Base-by-base conservation (phyloP, 768 basidiomycete genomes). In the Pleurotus eryngii region DNA sequence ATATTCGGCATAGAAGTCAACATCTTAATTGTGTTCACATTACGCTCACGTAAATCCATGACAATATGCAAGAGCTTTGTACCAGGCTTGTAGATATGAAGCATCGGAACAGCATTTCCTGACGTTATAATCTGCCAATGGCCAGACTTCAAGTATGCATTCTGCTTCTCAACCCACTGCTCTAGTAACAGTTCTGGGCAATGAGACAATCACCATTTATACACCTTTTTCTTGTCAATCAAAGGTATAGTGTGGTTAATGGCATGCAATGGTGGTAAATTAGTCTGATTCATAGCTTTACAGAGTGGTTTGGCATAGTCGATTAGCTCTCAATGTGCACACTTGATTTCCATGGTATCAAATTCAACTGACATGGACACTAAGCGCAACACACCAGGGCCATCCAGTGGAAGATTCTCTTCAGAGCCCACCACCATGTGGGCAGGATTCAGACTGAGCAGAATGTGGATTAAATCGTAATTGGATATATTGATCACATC, bases 191-290 rank as follows among this genome's bases (percentile, higher is more conserved):
- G 66, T 45, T 79, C 76, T 1, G 75, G 73, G 53, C 80, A 81
- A 7, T 60, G 42, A 0, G 74, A 67, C 0, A 67, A 61, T 0
- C 67, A 59, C 74, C 74, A 80, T 0, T 60, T 59, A 49, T 77
- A 76, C 0, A 55, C 56, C 47, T 64, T 66, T 0, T 58, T 35
- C 9, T 66, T 58, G 43, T 78, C 72, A 22, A 78, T 77, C 3
- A 81, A 57, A 0, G 71, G 73, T 1, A 81, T 78, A 0, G 54
- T 45, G 56, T 81, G 76, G 57, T 81, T 80, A 2, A 80, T 73
- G 0, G 57, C 73, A 1, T 71, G 37, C 2, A 76, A 48, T 0
- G 75, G 77, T 0, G 80, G 78, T 7, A 76, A 49, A 0, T 64
- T 65, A 0, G 69, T 73, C 7, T 74, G 70, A 7, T 50, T 57